Evolutionary conservation across 2,329 filamentous ascomycete species (phyloP).

Genomic region (Arthrobotrys iridis): DNA sequence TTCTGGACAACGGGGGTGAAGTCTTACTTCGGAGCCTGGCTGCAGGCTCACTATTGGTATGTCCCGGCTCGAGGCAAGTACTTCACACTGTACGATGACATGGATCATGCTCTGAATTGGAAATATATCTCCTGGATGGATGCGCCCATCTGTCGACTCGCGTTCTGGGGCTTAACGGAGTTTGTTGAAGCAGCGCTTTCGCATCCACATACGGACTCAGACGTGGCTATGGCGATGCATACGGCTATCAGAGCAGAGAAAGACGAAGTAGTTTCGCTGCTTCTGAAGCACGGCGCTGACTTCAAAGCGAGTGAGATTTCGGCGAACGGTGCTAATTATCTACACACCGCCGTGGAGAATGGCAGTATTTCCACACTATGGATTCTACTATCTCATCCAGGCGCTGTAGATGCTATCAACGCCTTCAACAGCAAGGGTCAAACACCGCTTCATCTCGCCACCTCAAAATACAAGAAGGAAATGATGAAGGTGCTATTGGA

Average conservation of each 20-base stretch:
- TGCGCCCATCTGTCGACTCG: not conserved
- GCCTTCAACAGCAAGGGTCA: not conserved
- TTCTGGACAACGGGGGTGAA: slow-evolving; percentile 32
- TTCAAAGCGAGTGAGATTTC: not conserved
- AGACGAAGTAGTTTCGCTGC: not conserved
- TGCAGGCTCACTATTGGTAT: slow-evolving; percentile 16
- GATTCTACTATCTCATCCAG: not conserved
- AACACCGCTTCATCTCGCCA: slow-evolving; percentile 21
- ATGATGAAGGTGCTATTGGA: not conserved
- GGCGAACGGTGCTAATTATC: not conserved
- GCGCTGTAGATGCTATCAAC: not conserved
- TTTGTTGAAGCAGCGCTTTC: not conserved
- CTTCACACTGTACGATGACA: not conserved
- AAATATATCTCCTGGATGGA: not conserved
- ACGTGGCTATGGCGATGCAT: not conserved
- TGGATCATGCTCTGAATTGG: not conserved
- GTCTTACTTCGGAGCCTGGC: slow-evolving; percentile 31
- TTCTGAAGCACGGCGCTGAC: slow-evolving; percentile 8
- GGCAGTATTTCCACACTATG: not conserved
- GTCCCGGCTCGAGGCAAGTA: not conserved
- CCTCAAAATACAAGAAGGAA: not conserved
- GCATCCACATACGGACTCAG: not conserved
- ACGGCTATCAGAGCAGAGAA: not conserved
- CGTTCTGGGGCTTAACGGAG: not conserved
- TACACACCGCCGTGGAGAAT: not conserved